phyloP scores from a whole-genome alignment of 345 rosid genomes.

The Pistacia atlantica region DNA sequence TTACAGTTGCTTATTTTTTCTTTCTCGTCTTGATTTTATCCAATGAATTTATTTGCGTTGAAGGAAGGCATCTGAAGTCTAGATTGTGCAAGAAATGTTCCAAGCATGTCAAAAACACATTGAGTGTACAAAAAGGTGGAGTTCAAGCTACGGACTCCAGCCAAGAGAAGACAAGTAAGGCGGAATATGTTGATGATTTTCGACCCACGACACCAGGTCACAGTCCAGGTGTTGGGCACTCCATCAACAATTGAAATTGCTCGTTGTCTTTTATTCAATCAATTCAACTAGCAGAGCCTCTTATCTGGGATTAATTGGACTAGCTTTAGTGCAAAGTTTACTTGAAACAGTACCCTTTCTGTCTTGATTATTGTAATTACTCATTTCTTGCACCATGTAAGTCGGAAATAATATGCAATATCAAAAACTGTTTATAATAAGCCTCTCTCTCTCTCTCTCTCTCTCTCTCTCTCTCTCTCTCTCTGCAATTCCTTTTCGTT shows the following conservation, averaged over 20 bases:
- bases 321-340: slow-evolving; percentile 8
- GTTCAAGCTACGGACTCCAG: not conserved
- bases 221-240: slow-evolving; percentile 57
- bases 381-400: not conserved
- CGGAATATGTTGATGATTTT: slow-evolving; percentile 35
- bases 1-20: slow-evolving; percentile 13
- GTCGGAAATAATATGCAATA: not conserved
- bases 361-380: not conserved
- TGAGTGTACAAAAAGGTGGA: slow-evolving; percentile 14
- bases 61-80: slow-evolving; percentile 43
- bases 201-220: slow-evolving; percentile 47
- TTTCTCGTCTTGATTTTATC: slow-evolving; percentile 34
- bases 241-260: slow-evolving; percentile 19
- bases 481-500: not conserved
- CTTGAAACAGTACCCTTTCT: too few species aligned
- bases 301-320: slow-evolving; percentile 6
- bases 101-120: not conserved
- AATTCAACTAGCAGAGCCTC: too few species aligned
- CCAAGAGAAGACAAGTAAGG: slow-evolving; percentile 24
- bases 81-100: slow-evolving; percentile 22
- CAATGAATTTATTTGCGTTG: slow-evolving; percentile 29
- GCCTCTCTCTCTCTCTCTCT: not conserved
- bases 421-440: not conserved
- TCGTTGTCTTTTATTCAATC: not conserved
- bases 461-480: not conserved